Evolutionary conservation across 116 monocot genomes (phyloP).

Genomic region (Dioscorea cayenensis): DNA sequence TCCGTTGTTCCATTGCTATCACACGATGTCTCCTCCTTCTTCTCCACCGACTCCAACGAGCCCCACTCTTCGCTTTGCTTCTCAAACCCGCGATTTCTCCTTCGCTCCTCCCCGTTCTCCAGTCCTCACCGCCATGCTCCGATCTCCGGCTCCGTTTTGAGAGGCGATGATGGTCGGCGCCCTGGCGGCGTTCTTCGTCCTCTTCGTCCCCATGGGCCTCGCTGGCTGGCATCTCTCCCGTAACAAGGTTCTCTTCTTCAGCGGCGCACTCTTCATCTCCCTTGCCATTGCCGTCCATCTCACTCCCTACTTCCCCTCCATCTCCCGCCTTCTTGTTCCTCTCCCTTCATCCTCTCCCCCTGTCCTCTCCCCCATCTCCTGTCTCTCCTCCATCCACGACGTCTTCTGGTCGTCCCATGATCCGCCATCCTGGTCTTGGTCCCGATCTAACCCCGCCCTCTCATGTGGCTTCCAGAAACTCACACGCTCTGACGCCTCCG

Average conservation of each 20-base stretch:
- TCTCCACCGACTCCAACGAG: neutral
- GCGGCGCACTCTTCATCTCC: slow-evolving; percentile 70
- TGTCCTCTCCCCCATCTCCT: slow-evolving; percentile 10
- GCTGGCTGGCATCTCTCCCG: slow-evolving; percentile 78
- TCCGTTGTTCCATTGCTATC: neutral
- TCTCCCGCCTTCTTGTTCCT: slow-evolving; percentile 27
- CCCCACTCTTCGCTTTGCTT: neutral
- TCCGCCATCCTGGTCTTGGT: slow-evolving; percentile 20
- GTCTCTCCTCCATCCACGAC: slow-evolving; percentile 28
- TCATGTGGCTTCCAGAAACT: slow-evolving; percentile 54
- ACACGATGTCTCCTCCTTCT: neutral
- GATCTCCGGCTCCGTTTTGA: neutral
- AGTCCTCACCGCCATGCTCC: neutral
- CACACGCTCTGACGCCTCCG: slow-evolving; percentile 29
- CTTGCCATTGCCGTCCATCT: slow-evolving; percentile 69
- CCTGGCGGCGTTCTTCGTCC: slow-evolving; percentile 60
- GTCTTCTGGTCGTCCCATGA: slow-evolving; percentile 10
- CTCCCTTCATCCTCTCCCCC: neutral
- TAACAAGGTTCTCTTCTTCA: slow-evolving; percentile 88
- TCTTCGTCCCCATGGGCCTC: slow-evolving; percentile 78
- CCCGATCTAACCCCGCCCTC: slow-evolving; percentile 10
- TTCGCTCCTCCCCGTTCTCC: neutral
- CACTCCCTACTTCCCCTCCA: slow-evolving; percentile 56
- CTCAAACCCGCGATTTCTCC: neutral
- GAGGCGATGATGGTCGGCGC: slow-evolving; percentile 40